Conservation (phyloP, 345 rosid genomes). For the Balakata baccata region DNA sequence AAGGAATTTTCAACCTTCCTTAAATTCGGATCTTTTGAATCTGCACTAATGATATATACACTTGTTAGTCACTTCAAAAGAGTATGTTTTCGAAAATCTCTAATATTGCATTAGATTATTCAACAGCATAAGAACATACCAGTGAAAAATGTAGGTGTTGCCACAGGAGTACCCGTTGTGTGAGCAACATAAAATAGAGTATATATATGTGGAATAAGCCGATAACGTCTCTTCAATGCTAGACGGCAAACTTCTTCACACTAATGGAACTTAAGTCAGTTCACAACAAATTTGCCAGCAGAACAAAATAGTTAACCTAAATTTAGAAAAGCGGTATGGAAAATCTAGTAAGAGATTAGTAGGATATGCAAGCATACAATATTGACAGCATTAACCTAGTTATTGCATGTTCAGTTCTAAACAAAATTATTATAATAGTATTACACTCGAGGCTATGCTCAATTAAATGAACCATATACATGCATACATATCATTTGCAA, state of each 20-base stretch:
- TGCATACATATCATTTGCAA: background rate
- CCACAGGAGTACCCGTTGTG: conserved; percentile 69
- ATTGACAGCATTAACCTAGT: background rate
- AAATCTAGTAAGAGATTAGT: background rate
- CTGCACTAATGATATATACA: conserved; percentile 38
- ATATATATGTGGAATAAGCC: conserved; percentile 74
- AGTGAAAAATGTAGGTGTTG: conserved; percentile 75
- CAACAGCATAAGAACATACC: conserved; percentile 43
- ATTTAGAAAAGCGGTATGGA: background rate
- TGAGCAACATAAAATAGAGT: conserved; percentile 86
- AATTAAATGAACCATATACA: background rate
- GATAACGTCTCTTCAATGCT: conserved; percentile 86
- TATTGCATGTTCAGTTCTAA: background rate
- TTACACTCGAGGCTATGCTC: background rate
- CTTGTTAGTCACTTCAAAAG: background rate
- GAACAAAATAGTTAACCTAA: background rate
- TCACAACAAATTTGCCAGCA: background rate
- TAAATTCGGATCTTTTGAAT: conserved; percentile 63
- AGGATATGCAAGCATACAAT: background rate
- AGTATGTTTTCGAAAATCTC: background rate
- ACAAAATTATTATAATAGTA: background rate
- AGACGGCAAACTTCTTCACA: conserved; percentile 91
- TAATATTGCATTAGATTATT: conserved; percentile 10
- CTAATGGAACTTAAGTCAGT: conserved; percentile 36
- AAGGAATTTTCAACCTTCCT: conserved; percentile 73